Percentiles rank a stretch among this genome's conserved stretches.
These are phyloP conservation scores for Boletus bicolor DNA, from an alignment of 768 basidiomycete genomes.

Conservation along the genomic window DNA sequence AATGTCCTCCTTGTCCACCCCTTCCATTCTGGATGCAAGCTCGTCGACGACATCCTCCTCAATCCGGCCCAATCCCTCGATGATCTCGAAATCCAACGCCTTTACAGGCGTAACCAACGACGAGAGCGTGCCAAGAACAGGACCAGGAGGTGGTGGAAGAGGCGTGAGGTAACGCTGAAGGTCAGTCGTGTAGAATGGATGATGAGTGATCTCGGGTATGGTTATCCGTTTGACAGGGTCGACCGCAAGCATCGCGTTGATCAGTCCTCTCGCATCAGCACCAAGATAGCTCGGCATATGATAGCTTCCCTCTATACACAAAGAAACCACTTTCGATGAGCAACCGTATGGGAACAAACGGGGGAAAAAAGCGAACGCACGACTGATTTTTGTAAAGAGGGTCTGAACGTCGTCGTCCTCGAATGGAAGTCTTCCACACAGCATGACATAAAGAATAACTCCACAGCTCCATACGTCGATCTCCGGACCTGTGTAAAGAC, in stretches of 20 bases:
- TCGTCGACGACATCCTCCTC: constrained; percentile 91
- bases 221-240: constrained; percentile 96
- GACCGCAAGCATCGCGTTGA: constrained; percentile 86
- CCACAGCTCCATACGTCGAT: constrained; percentile 99
- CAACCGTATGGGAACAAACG: no score
- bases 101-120: constrained; percentile 69
- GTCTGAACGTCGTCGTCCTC: constrained; percentile 95
- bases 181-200: constrained; percentile 87
- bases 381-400: constrained; percentile 91
- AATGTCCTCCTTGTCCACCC: constrained; percentile 78
- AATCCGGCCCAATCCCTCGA: constrained; percentile 89
- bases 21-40: constrained; percentile 65
- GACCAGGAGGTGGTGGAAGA: constrained; percentile 73
- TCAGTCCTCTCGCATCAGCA: constrained; percentile 71
- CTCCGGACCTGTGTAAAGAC: constrained; percentile 94
- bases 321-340: not conserved
- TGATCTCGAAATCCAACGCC: constrained; percentile 73
- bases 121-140: constrained; percentile 70
- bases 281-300: constrained; percentile 82
- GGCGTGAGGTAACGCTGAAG: constrained; percentile 85
- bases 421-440: constrained; percentile 92
- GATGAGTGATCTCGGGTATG: constrained; percentile 83
- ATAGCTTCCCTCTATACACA: constrained; percentile 73
- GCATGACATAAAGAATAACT: constrained; percentile 98
- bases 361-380: constrained; percentile 40